Base-by-base conservation (phyloP, 2,329 filamentous ascomycete genomes). In the Colletotrichum tropicicola region DNA sequence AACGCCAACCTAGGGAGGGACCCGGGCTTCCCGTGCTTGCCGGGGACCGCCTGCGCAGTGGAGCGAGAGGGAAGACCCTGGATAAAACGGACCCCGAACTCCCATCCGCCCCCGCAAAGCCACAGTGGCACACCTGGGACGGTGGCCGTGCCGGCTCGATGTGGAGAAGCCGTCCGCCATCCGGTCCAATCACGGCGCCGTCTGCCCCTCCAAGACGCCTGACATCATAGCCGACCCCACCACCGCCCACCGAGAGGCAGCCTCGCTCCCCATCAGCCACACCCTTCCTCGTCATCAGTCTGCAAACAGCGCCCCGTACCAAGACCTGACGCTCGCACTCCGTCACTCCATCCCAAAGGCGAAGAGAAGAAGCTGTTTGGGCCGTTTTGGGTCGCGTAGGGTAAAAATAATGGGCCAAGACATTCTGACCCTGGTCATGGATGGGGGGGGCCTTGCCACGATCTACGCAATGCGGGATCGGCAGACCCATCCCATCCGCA, bases 381-480 rank as follows among this genome's bases (percentile, higher is more conserved):
- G 27, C 19, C 17, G 47, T 59, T 19, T 19, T 41, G 15, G 25
- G 27, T 15, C 17, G 47, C 53, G 15, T 15, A 12, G 21, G n/a
- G 47, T 19, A 35, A 35, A 35, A 19, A 9, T 13, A 43, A 15
- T 19, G 39, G 19, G 39, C 51, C 37, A 47, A 45, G 58, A 51
- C n/a, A 35, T 15, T 35, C 3, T 32, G 13, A 27, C 37, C 54
- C 35, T 39, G 43, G 25, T 9, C 41, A 32, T 25, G 19, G 27
- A 41, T 17, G 9, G 19, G 15, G 30, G 41, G 25, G 23, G 32
- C 44, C 61, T 65, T 60, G 61, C 61, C 56, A 54, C 48, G 57
- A 65, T 65, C 56, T 37, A 55, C 56, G 56, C 56, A 65, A 49
- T 30, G 43, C 48, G 56, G 56, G 56, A 65, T 60, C 62, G 51